These are phyloP conservation scores for Venturia aucupariae DNA, from an alignment of 2,329 filamentous ascomycete species.

Conservation along the genomic window DNA sequence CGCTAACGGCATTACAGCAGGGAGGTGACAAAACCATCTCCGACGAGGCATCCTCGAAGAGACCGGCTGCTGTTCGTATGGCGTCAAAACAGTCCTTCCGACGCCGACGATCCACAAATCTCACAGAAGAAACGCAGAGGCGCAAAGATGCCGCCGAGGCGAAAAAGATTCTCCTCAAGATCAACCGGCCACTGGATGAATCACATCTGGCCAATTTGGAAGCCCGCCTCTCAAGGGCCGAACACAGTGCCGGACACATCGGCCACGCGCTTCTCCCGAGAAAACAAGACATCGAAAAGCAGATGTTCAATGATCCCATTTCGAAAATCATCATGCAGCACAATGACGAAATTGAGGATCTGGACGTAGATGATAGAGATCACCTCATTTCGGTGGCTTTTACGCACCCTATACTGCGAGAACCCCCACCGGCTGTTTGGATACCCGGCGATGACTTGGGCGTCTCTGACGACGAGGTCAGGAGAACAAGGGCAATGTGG, in stretches of 20 bases:
- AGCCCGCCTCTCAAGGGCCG: background rate
- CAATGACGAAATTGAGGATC: constrained; percentile 86
- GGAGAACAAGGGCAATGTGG: constrained; percentile 18
- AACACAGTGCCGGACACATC: constrained; percentile 3
- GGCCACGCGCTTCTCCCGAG: constrained; percentile 8
- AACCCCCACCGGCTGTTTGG: constrained; percentile 10
- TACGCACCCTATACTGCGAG: constrained; percentile 10
- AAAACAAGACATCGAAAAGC: constrained; percentile 34
- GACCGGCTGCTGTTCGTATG: background rate
- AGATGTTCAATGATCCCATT: constrained; percentile 44
- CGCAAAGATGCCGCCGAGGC: constrained; percentile 9
- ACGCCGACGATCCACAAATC: background rate
- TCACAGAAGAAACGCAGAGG: background rate
- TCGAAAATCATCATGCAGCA: constrained; percentile 24
- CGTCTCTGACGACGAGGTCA: constrained; percentile 19
- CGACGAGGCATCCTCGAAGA: background rate
- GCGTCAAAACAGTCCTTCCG: background rate
- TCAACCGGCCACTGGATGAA: constrained; percentile 13
- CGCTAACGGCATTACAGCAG: background rate
- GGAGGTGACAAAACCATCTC: background rate
- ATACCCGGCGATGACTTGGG: constrained; percentile 15
- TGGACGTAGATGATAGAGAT: constrained; percentile 83
- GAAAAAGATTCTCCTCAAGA: constrained; percentile 6
- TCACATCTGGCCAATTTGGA: constrained; percentile 2
- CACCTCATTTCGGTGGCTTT: constrained; percentile 47